These are phyloP conservation scores for Schizopora paradoxa DNA, from an alignment of 1,284 basidiomycete species.

Conservation along the genomic window DNA sequence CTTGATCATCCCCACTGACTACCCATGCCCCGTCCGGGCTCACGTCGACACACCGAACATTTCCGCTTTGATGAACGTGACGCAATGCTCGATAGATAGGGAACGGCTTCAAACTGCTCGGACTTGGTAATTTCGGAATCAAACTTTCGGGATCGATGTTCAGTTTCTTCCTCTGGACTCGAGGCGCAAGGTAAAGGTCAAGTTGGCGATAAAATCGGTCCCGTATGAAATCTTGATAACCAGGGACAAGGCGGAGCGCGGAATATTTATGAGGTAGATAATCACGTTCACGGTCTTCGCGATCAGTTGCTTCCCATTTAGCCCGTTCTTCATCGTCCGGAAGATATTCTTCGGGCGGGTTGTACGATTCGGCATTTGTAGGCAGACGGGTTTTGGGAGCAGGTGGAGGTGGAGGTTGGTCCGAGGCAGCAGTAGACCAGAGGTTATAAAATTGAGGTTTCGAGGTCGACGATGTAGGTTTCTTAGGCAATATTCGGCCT, in stretches of 20 bases:
- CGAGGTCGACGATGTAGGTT: slow-evolving; percentile 67
- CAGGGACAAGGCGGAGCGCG: slow-evolving; percentile 86
- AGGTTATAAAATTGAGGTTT: slow-evolving; percentile 84
- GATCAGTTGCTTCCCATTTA: slow-evolving; percentile 82
- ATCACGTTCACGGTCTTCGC: slow-evolving; percentile 88
- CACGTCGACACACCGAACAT: slow-evolving; percentile 73
- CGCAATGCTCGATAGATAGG: slow-evolving; percentile 79
- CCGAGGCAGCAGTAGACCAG: slow-evolving; percentile 75
- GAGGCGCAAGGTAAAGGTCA: slow-evolving; percentile 95
- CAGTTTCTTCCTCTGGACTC: slow-evolving; percentile 82
- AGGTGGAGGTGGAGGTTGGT: slow-evolving; percentile 77
- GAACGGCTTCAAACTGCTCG: slow-evolving; percentile 91
- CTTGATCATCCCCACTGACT: slow-evolving; percentile 88
- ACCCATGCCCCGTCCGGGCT: slow-evolving; percentile 92
- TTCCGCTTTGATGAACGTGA: slow-evolving; percentile 62
- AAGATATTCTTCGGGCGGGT: slow-evolving; percentile 96
- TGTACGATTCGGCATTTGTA: slow-evolving; percentile 93
- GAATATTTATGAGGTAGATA: slow-evolving; percentile 88
- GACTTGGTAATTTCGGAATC: slow-evolving; percentile 94
- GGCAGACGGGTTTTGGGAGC: slow-evolving; percentile 92
- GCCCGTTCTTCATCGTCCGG: slow-evolving; percentile 83
- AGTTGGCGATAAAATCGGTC: slow-evolving; percentile 93
- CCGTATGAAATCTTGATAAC: slow-evolving; percentile 89
- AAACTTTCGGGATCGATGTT: slow-evolving; percentile 89
- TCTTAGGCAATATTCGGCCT: slow-evolving; percentile 89